Evolutionary conservation across 805 yeast species (phyloP), one percentile per base, ranked within the genome.

Genomic region (Wickerhamomyces rabaulensis): DNA sequence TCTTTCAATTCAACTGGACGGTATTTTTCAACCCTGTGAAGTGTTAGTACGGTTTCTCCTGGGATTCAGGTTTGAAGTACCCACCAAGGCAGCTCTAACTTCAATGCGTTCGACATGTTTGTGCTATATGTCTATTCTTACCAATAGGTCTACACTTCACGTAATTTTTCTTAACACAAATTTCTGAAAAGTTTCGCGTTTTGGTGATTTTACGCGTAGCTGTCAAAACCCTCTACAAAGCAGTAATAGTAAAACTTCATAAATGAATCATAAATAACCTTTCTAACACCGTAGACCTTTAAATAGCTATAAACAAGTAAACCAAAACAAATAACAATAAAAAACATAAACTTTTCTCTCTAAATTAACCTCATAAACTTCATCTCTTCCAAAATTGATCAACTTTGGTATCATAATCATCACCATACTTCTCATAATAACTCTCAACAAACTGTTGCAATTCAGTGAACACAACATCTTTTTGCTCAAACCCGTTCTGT

Each of bases 1-100:
- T 94, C 98, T 41, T 80, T 78, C 25, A 94, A 70, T 17, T 72
- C 65, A 35, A 76, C 71, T 0, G 99, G 99, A 50, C 99, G 80
- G 63, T 94, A 94, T 62, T 94, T 94, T 60, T 94, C 99, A n/a
- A 94, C 98, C 95, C 89, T 52, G 23, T 1, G 5, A 16, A 2
- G 7, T 12, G 33, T 43, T 39, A 40, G 43, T 51, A 23, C 13
- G 7, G n/a, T 6, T n/a, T n/a, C n/a, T n/a, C n/a, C n/a, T n/a
- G n/a, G n/a, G n/a, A n/a, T n/a, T 22, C 26, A 21, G 31, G 12
- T 25, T 13, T 8, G 16, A 19, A 19, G 15, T 15, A 47, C 50
- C 4, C 40, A 52, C 55, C 64, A 60, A 23, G 64, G 64, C 6
- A 60, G 54, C 16, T 60, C 63, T 17, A 60, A 41, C 23, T 56